phyloP scores from a whole-genome alignment of 768 basidiomycete species.

The Lactarius akahatsu region DNA sequence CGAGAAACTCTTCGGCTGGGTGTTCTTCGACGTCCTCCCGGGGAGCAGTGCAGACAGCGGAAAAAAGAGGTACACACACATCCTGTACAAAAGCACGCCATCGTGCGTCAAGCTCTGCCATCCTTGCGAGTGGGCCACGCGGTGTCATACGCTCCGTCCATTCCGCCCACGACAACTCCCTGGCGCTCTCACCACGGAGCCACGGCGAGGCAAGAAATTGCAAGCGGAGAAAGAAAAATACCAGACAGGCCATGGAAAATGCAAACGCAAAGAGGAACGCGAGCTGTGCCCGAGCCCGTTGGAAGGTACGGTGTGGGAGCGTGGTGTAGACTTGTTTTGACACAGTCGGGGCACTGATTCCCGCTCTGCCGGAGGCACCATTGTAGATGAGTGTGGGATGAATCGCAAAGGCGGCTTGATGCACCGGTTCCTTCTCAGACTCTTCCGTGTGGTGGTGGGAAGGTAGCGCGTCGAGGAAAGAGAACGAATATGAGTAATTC shows the following conservation, averaged over 20 bases:
- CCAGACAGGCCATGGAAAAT: slow-evolving; percentile 43
- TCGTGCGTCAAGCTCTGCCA: slow-evolving; percentile 46
- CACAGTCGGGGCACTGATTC: slow-evolving; percentile 50
- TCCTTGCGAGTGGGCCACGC: slow-evolving; percentile 40
- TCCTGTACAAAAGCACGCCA: slow-evolving; percentile 55
- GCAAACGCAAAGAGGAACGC: slow-evolving; percentile 42
- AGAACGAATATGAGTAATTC: slow-evolving; percentile 75
- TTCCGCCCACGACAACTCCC: slow-evolving; percentile 45
- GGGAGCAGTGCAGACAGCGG: slow-evolving; percentile 69
- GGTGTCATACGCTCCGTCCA: slow-evolving; percentile 50
- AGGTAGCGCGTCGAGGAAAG: slow-evolving; percentile 40
- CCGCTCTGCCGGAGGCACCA: slow-evolving; percentile 55
- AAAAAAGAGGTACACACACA: slow-evolving; percentile 64
- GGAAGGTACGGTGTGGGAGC: slow-evolving; percentile 30
- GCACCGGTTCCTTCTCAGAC: slow-evolving; percentile 26
- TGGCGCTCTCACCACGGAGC: slow-evolving; percentile 28
- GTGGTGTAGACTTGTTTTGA: slow-evolving; percentile 20
- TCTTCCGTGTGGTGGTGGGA: slow-evolving; percentile 22
- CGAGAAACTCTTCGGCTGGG: slow-evolving; percentile 65
- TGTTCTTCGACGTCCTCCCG: slow-evolving; percentile 53
- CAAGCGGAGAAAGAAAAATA: slow-evolving; percentile 32
- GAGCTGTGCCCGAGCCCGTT: slow-evolving; percentile 3
- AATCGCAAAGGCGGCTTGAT: slow-evolving; percentile 19
- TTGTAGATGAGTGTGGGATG: slow-evolving; percentile 60
- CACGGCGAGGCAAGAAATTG: slow-evolving; percentile 36